Evolutionary conservation across 805 yeast species (phyloP).

Genomic region (Suhomyces pyralidae): DNA sequence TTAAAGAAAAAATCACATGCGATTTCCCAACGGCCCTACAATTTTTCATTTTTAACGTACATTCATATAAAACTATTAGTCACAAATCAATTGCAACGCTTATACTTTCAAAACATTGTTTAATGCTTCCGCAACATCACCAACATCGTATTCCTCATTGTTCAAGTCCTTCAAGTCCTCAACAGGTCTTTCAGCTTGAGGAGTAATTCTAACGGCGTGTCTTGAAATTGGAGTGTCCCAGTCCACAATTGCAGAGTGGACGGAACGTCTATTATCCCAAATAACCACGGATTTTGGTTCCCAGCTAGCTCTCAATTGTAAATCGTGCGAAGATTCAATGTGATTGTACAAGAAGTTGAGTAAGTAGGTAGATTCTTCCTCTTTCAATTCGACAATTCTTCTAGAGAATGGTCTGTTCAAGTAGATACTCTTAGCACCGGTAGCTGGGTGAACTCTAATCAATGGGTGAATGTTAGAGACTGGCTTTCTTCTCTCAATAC

Average conservation of each 20-base stretch:
- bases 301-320: slow-evolving; percentile 37
- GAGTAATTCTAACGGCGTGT: slow-evolving; percentile 36
- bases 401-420: slow-evolving; percentile 35
- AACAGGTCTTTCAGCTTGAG: slow-evolving; percentile 40
- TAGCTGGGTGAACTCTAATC: slow-evolving; percentile 34
- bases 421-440: slow-evolving; percentile 28
- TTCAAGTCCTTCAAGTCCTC: slow-evolving; percentile 36
- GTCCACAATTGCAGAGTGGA: slow-evolving; percentile 36
- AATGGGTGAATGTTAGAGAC: slow-evolving; percentile 36
- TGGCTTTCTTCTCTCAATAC: slow-evolving; percentile 31
- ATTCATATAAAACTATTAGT: neutral
- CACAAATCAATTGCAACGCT: slow-evolving; percentile 1
- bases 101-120: slow-evolving; percentile 11
- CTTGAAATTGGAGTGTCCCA: slow-evolving; percentile 35
- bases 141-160: slow-evolving; percentile 32
- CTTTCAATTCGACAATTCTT: slow-evolving; percentile 32
- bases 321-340: slow-evolving; percentile 32
- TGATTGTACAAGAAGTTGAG: slow-evolving; percentile 31
- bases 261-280: slow-evolving; percentile 35
- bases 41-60: neutral
- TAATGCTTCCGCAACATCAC: slow-evolving; percentile 31
- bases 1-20: neutral
- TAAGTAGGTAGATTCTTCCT: slow-evolving; percentile 31
- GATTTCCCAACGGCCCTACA: neutral
- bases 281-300: slow-evolving; percentile 35